phyloP scores from a whole-genome alignment of 2,329 filamentous ascomycete species.

The Colletotrichum sp. region DNA sequence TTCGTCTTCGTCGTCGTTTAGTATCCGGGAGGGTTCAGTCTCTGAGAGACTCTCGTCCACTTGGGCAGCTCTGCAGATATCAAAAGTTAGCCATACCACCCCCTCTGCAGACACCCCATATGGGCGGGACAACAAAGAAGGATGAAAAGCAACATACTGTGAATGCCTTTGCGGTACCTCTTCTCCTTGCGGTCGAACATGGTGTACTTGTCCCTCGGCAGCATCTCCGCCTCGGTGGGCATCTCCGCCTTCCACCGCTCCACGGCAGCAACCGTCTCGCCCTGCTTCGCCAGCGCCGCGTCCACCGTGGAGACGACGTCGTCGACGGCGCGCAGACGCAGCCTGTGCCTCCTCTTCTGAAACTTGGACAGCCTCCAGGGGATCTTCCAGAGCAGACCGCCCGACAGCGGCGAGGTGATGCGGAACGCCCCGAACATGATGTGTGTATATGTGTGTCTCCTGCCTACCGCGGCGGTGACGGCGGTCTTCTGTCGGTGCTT shows the following conservation, averaged over 20 bases:
- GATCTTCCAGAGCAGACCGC: constrained; percentile 94
- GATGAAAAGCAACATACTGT: constrained; percentile 71
- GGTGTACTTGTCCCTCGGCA: constrained; percentile 96
- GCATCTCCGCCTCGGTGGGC: constrained; percentile 95
- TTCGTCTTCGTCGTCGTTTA: constrained; percentile 45
- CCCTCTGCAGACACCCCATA: not conserved
- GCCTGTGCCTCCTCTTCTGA: constrained; percentile 87
- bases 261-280: constrained; percentile 75
- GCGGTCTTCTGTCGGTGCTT: not conserved
- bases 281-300: constrained; percentile 75
- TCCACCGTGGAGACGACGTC: constrained; percentile 84
- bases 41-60: constrained; percentile 95
- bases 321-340: constrained; percentile 85
- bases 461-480: not conserved
- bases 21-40: constrained; percentile 93
- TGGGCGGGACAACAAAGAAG: not conserved
- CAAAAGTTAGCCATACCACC: constrained; percentile 5
- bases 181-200: constrained; percentile 97
- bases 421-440: constrained; percentile 87
- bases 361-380: constrained; percentile 93
- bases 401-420: constrained; percentile 75
- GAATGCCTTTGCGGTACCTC: constrained; percentile 94
- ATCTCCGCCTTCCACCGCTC: constrained; percentile 95
- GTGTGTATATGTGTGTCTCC: constrained; percentile 5
- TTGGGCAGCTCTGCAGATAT: constrained; percentile 72